Conservation (phyloP, 1,284 basidiomycete genomes). For the Malassezia brasiliensis region DNA sequence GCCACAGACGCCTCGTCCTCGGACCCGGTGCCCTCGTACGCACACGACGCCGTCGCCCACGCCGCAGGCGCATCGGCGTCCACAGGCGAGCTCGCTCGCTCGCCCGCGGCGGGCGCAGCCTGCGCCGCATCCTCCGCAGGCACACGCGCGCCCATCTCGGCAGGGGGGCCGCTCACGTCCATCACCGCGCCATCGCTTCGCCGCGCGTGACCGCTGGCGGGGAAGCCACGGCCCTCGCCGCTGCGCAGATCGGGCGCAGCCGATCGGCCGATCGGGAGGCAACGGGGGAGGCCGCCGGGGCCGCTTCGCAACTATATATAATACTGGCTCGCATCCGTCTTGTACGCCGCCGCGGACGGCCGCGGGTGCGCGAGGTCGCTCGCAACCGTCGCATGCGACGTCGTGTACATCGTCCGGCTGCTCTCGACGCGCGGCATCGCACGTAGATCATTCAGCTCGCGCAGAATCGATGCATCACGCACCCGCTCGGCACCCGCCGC, state of each 20-base stretch:
- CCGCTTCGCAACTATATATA: slow-evolving; percentile 4
- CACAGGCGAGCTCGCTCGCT: no score
- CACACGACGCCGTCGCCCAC: no score
- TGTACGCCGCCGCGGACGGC: slow-evolving; percentile 9
- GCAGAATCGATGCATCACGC: slow-evolving; percentile 12
- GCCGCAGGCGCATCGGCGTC: no score
- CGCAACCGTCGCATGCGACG: neutral
- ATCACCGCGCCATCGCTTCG: slow-evolving; percentile 2
- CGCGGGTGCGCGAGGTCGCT: slow-evolving; percentile 3
- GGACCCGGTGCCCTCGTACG: no score
- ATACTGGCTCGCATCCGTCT: slow-evolving; percentile 14
- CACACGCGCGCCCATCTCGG: no score
- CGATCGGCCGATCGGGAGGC: neutral
- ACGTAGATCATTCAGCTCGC: slow-evolving; percentile 17
- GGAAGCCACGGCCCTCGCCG: neutral
- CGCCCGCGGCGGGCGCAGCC: no score
- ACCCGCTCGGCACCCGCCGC: neutral
- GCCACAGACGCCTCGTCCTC: neutral
- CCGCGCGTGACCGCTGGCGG: neutral
- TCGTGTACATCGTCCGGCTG: slow-evolving; percentile 14
- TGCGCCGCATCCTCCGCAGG: no score
- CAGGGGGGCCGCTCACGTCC: neutral
- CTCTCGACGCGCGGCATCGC: slow-evolving; percentile 17
- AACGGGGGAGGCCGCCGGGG: neutral
- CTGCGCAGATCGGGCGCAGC: neutral